Conservation (phyloP, 2,329 filamentous ascomycete species). For the Fusarium marasasianum region DNA sequence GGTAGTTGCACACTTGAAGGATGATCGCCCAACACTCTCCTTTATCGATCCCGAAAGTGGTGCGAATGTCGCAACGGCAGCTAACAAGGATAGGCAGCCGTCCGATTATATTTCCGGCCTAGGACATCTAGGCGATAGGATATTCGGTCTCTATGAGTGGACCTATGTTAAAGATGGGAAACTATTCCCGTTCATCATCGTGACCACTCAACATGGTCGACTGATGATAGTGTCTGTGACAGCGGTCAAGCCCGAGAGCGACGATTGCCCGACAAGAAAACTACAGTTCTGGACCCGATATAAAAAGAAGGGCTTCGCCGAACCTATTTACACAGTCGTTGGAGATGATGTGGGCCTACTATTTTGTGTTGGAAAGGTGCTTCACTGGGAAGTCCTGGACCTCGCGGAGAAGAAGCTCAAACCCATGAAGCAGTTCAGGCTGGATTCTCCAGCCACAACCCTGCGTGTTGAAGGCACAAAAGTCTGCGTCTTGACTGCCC, state of each 20-base stretch:
- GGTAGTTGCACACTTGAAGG: slow-evolving; percentile 60
- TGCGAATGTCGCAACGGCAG: slow-evolving; percentile 58
- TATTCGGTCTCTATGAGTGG: slow-evolving; percentile 73
- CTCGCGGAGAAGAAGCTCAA: slow-evolving; percentile 60
- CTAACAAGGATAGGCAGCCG: slow-evolving; percentile 52
- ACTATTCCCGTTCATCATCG: slow-evolving; percentile 70
- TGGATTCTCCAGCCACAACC: slow-evolving; percentile 63
- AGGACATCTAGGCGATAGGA: slow-evolving; percentile 64
- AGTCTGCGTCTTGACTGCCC: slow-evolving; percentile 61
- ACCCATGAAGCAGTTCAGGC: slow-evolving; percentile 54
- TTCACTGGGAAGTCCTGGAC: slow-evolving; percentile 68
- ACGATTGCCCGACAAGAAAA: slow-evolving; percentile 25
- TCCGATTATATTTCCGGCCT: slow-evolving; percentile 65
- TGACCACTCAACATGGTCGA: slow-evolving; percentile 64
- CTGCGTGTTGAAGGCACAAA: slow-evolving; percentile 59
- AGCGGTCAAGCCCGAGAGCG: slow-evolving; percentile 14
- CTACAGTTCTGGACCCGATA: slow-evolving; percentile 65
- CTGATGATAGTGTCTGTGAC: slow-evolving; percentile 66
- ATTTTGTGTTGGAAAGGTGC: slow-evolving; percentile 60
- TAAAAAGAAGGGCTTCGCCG: slow-evolving; percentile 55
- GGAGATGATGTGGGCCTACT: slow-evolving; percentile 66
- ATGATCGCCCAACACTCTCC: slow-evolving; percentile 58
- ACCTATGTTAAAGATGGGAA: slow-evolving; percentile 64
- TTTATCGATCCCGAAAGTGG: slow-evolving; percentile 68
- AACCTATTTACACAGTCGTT: slow-evolving; percentile 65